These are phyloP conservation scores for Conidiobolus incongruus DNA, from an alignment of 371 early-diverging fungal species.

Conservation along the genomic window DNA sequence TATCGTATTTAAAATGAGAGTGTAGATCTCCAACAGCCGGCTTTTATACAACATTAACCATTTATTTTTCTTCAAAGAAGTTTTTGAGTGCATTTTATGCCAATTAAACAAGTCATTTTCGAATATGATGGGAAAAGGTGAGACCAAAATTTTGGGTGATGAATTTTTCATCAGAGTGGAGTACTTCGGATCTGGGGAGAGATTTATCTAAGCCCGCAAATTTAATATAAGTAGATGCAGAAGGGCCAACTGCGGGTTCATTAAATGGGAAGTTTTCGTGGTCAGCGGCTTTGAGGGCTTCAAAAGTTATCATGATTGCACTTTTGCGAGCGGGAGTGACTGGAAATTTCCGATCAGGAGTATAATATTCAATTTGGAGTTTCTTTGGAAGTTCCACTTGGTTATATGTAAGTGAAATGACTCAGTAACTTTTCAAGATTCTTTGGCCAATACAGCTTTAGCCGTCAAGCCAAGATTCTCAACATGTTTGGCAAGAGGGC, in stretches of 20 bases:
- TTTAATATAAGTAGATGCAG: too few species aligned
- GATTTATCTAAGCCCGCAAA: not conserved
- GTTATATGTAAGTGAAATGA: not conserved
- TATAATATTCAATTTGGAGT: conserved; percentile 1
- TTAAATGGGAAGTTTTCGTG: not conserved
- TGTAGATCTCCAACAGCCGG: not conserved
- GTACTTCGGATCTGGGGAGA: not conserved
- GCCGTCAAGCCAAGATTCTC: not conserved
- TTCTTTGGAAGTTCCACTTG: not conserved
- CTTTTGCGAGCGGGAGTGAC: not conserved
- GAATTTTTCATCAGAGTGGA: not conserved
- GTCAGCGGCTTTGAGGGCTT: not conserved
- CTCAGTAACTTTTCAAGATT: not conserved
- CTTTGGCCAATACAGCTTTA: not conserved
- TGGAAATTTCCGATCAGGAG: not conserved
- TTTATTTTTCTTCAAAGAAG: not conserved
- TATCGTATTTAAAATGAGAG: not conserved
- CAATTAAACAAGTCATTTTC: too few species aligned
- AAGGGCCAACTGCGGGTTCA: too few species aligned
- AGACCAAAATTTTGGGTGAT: not conserved
- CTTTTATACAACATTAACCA: not conserved
- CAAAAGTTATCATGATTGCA: not conserved
- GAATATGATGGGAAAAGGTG: too few species aligned
- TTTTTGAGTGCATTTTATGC: too few species aligned
- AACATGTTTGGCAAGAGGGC: conserved; percentile 1